Percentiles rank a stretch among this genome's conserved stretches.
Conservation (phyloP, 2,329 filamentous ascomycete genomes). For the Plenodomus biglobosus region DNA sequence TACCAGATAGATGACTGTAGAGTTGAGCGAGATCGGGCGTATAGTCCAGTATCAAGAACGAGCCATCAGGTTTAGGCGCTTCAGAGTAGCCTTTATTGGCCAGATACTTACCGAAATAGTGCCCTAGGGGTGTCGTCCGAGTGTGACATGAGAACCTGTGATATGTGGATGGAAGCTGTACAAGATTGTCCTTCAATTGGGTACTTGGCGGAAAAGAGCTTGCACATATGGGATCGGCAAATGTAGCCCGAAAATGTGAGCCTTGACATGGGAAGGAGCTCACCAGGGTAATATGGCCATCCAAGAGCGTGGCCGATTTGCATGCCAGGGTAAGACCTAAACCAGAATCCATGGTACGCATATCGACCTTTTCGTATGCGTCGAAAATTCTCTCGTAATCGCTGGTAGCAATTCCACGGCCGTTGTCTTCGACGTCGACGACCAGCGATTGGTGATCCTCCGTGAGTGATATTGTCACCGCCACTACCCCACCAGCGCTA, state of each 20-base stretch:
- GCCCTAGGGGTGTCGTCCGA: constrained; percentile 10
- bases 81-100: constrained; percentile 12
- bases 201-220: constrained; percentile 20
- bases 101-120: constrained; percentile 20
- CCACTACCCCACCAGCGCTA: constrained; percentile 43
- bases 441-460: constrained; percentile 35
- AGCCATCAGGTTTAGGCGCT: constrained; percentile 7
- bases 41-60: constrained; percentile 32
- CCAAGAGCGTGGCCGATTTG: constrained; percentile 47
- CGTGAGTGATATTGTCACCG: constrained; percentile 36
- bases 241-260: constrained; percentile 47
- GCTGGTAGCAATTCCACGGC: constrained; percentile 42
- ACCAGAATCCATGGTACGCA: constrained; percentile 45
- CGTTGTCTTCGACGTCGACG: constrained; percentile 50
- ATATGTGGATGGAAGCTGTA: constrained; percentile 11
- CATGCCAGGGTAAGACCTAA: constrained; percentile 49
- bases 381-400: constrained; percentile 48
- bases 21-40: constrained; percentile 21
- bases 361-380: constrained; percentile 48
- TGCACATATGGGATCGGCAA: constrained; percentile 29
- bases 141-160: constrained; percentile 13
- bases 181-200: constrained; percentile 5
- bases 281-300: constrained; percentile 45
- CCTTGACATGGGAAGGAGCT: constrained; percentile 41
- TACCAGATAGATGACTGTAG: constrained; percentile 10